phyloP scores from a whole-genome alignment of 768 basidiomycete species.

The Rossbeevera mucosa region DNA sequence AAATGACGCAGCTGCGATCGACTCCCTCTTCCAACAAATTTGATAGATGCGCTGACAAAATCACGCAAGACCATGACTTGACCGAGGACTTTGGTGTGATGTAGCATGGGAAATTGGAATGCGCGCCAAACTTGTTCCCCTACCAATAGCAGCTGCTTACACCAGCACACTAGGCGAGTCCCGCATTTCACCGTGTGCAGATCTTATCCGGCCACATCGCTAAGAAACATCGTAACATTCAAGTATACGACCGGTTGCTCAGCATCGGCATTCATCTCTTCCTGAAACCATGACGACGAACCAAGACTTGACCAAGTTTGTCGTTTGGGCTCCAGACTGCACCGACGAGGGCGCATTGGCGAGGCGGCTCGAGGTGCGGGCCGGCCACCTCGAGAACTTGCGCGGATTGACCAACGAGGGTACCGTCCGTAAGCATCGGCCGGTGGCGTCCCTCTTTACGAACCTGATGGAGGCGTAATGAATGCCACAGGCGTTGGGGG shows the following conservation, averaged over 20 bases:
- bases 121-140: slow-evolving; percentile 7
- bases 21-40: neutral
- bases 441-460: neutral
- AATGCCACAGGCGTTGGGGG: slow-evolving; percentile 50
- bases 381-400: slow-evolving; percentile 44
- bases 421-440: slow-evolving; percentile 43
- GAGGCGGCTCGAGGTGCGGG: slow-evolving; percentile 49
- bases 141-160: slow-evolving; percentile 3
- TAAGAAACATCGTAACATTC: neutral
- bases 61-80: neutral
- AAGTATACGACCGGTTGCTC: neutral
- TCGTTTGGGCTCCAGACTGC: slow-evolving; percentile 66
- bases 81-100: no score
- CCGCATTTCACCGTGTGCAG: neutral
- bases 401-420: slow-evolving; percentile 36
- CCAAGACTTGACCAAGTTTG: slow-evolving; percentile 32
- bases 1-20: slow-evolving; percentile 12
- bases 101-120: neutral
- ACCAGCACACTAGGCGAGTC: neutral
- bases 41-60: neutral
- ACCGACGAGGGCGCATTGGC: slow-evolving; percentile 51
- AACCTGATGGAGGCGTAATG: slow-evolving; percentile 9
- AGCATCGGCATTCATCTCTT: neutral
- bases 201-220: no score
- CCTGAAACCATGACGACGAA: slow-evolving; percentile 17